Percentiles rank a stretch among this genome's conserved stretches.
phyloP scores from a whole-genome alignment of 2,329 filamentous ascomycete genomes.

The Taxawa tesnikishii region DNA sequence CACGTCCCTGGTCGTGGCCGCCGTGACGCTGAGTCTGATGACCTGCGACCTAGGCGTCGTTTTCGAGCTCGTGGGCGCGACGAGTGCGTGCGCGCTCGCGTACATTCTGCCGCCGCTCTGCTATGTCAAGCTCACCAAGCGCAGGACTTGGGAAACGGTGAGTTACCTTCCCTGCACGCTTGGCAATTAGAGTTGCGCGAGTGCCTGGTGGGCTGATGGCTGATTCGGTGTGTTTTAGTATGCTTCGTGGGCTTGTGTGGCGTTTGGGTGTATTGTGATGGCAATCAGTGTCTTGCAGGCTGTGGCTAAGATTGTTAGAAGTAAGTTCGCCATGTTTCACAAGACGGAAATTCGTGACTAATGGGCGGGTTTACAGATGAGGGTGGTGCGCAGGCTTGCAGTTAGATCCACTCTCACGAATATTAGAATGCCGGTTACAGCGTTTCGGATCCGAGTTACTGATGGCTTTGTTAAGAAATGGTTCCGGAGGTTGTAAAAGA shows the following conservation, averaged over 20 bases:
- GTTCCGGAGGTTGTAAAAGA: too few relatives aligned
- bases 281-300: slow-evolving; percentile 65
- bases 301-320: slow-evolving; percentile 48
- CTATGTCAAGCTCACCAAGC: slow-evolving; percentile 81
- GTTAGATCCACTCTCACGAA: slow-evolving; percentile 1
- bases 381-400: slow-evolving; percentile 7
- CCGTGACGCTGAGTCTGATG: slow-evolving; percentile 65
- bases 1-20: slow-evolving; percentile 63
- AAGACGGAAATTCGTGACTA: neutral
- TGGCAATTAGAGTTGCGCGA: neutral
- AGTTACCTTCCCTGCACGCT: neutral
- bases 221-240: slow-evolving; percentile 49
- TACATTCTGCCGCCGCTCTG: slow-evolving; percentile 93
- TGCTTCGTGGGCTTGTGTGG: slow-evolving; percentile 57
- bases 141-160: slow-evolving; percentile 34
- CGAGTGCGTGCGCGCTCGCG: slow-evolving; percentile 82
- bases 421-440: too few relatives aligned
- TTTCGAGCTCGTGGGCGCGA: slow-evolving; percentile 92
- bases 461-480: too few relatives aligned
- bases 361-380: slow-evolving; percentile 4
- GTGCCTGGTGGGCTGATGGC: neutral
- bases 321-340: too few relatives aligned
- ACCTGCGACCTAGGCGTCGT: slow-evolving; percentile 91
- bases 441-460: too few relatives aligned
- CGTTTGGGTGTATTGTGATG: slow-evolving; percentile 72